Base-by-base conservation (phyloP, 495 filamentous ascomycete species). In the Hyaloscypha variabilis region DNA sequence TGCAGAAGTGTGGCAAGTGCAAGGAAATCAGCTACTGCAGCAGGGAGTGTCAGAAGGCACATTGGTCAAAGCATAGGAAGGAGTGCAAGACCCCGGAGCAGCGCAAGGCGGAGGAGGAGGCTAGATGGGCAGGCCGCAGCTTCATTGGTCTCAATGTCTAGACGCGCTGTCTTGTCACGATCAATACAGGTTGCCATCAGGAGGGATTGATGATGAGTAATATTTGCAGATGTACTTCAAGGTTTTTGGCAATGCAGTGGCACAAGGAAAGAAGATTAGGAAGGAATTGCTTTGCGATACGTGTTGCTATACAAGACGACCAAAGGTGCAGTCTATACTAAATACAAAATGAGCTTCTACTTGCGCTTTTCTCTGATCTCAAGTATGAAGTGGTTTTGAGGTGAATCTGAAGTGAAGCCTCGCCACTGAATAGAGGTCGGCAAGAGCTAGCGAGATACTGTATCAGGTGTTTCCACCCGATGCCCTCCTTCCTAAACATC, bases 1-100 rank as follows among this genome's bases (percentile, higher is more conserved):
- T 66, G 57, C 46, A 28, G 57, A 49, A 55, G 25, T 66, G 64
- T 31, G 50, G 8, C 8, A 66, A 66, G 21, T 66, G 64, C 25
- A 55, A 50, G 57, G 25, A 53, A 3, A 50, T 42, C 23, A 13
- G 4, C 2, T 61, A 66, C 30, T 66, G 64, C 23, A n/a, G 58
- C n/a, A 60, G 24, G 31, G 50, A 61, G 1, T 66, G 64, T 21
- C 64, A 66, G 36, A 34, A 30, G 24, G 34, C 14, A 19, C 29
- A 66, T 34, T 66, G 64, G 64, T 19, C 28, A 2, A 55, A 54
- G 6, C 64, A 66, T 21, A 66, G 56, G 58, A 66, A 66, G 29
- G 24, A 8, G 14, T 66, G 64, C 36, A n/a, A 54, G 50, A 66
- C 57, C 3, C 49, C 57, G 8, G 64, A 49, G 46, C 13, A 65